Base-by-base conservation (phyloP, 495 filamentous ascomycete species). In the Neurospora terricola region DNA sequence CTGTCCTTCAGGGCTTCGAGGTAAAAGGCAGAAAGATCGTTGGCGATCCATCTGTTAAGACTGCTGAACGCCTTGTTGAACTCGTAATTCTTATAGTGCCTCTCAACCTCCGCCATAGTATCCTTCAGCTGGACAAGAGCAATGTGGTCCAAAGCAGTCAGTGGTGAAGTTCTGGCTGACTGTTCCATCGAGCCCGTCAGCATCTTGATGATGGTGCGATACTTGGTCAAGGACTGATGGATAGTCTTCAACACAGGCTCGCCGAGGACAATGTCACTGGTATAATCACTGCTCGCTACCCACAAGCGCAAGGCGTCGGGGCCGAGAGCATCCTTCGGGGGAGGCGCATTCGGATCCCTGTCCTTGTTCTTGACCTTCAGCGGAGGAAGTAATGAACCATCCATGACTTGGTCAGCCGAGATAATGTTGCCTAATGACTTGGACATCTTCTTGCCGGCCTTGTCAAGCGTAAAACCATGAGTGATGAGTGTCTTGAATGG, bases 351-450 rank as follows among this genome's bases (percentile, higher is more conserved):
- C 30, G 76, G 76, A 16, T 72, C 71, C 14, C 54, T 66, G 54
- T 66, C 23, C 59, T 73, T 83, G 76, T 79, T 82, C 82, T 79
- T 87, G 79, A 11, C 77, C 54, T 80, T 88, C 30, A 84, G 71
- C 5, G 83, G 81, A 1, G 83, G 84, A 10, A 86, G 66, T 4
- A 96, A 84, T 10, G 90, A 82, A 40, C 94, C 95, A 48, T 92
- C 87, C 83, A 97, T 94, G 76, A 99, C 94, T 73, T 96, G 83
- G 68, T 89, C 86, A 0, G 96, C 94, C 1, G 88, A 85, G 71
- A 98, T 89, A 62, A 91, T 87, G 78, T 99, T 98, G n/a, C 96
- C 96, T 18, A 97, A 84, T 3, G 93, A 97, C 80, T 99, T 99
- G 80, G 94, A 97, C 96, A 99, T 99, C 79, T 99, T 99, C 74